Percentiles rank a stretch among this genome's conserved stretches.
Evolutionary conservation across 305 asterid genomes (phyloP).

Genomic region (Fraxinus baroniana): DNA sequence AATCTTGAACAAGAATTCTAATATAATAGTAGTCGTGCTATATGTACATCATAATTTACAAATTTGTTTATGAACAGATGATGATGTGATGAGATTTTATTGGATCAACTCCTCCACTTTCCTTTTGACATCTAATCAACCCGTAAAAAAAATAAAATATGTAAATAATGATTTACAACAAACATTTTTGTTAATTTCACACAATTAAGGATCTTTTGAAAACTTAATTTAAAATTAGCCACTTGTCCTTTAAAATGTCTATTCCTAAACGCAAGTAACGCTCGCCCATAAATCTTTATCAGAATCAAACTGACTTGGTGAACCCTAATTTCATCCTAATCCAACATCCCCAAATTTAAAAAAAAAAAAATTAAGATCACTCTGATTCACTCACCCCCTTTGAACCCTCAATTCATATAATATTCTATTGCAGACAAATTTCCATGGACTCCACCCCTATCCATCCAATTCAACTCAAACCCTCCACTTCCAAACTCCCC

Average conservation of each 20-base stretch:
- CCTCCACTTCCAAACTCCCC: constrained; percentile 66
- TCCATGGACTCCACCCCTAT: constrained; percentile 59
- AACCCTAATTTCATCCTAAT: constrained; percentile 6
- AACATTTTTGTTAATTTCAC: neutral
- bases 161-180: too few species aligned
- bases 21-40: too few species aligned
- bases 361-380: neutral
- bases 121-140: too few species aligned
- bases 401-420: constrained; percentile 22
- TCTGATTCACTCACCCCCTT: constrained; percentile 27
- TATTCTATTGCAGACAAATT: neutral
- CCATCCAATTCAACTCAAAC: constrained; percentile 22
- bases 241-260: constrained; percentile 13
- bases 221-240: neutral
- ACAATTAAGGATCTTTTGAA: neutral
- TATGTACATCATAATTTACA: too few species aligned
- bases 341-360: neutral
- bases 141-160: too few species aligned
- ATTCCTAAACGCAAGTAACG: constrained; percentile 26
- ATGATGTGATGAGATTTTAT: too few species aligned
- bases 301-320: neutral
- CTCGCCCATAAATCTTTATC: constrained; percentile 16
- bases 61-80: too few species aligned
- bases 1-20: too few species aligned
- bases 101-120: too few species aligned